Percentiles rank a stretch among this genome's conserved stretches.
These are phyloP conservation scores for Scedosporium minutisporum DNA, from an alignment of 2,329 filamentous ascomycete species.

Conservation along the genomic window DNA sequence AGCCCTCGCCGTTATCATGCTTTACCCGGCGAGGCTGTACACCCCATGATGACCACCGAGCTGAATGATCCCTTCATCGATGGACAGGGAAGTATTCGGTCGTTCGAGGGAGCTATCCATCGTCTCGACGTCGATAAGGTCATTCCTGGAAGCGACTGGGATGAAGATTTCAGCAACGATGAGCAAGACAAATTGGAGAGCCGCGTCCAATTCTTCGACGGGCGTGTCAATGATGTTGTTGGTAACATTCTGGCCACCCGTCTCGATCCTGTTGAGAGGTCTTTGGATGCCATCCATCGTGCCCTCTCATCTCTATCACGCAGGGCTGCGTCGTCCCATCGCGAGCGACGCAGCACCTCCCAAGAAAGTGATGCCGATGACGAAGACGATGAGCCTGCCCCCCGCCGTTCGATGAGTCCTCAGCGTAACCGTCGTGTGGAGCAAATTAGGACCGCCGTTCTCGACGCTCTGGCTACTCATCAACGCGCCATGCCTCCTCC, in stretches of 20 bases:
- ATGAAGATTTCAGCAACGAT: slow-evolving; percentile 70
- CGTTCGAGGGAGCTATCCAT: slow-evolving; percentile 47
- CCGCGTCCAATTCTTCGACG: slow-evolving; percentile 81
- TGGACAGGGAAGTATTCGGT: slow-evolving; percentile 34
- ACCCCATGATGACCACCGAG: slow-evolving; percentile 40
- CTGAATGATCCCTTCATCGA: slow-evolving; percentile 56
- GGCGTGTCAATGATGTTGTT: slow-evolving; percentile 78
- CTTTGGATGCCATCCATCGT: slow-evolving; percentile 66
- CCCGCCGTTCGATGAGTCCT: slow-evolving; percentile 66
- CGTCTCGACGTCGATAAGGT: slow-evolving; percentile 47
- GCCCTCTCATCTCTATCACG: slow-evolving; percentile 50
- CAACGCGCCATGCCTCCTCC: slow-evolving; percentile 28
- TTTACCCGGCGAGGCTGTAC: slow-evolving; percentile 35
- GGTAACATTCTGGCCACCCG: slow-evolving; percentile 66
- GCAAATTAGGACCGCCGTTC: slow-evolving; percentile 63
- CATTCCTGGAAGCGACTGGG: slow-evolving; percentile 81
- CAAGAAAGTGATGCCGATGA: slow-evolving; percentile 91
- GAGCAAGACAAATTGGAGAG: slow-evolving; percentile 77
- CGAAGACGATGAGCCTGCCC: slow-evolving; percentile 66
- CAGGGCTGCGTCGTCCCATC: slow-evolving; percentile 44
- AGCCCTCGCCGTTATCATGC: slow-evolving; percentile 42
- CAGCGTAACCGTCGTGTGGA: slow-evolving; percentile 70
- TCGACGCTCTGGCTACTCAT: slow-evolving; percentile 61
- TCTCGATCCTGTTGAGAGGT: slow-evolving; percentile 70
- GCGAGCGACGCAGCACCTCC: slow-evolving; percentile 56